phyloP scores from a whole-genome alignment of 768 basidiomycete genomes.

The Austroboletus eburneus region DNA sequence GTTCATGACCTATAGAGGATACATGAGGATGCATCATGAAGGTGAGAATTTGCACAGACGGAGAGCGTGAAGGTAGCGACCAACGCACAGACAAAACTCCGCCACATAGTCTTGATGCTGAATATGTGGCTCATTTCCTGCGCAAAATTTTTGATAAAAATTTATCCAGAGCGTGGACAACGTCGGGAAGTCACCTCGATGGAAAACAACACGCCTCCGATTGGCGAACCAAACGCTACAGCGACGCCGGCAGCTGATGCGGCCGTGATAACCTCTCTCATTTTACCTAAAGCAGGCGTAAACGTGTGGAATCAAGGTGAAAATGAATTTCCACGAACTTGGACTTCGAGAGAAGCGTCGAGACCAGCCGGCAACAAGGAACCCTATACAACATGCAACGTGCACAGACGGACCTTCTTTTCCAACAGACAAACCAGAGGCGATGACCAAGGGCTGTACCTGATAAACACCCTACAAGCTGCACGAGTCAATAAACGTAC shows the following conservation, averaged over 20 bases:
- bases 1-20: slow-evolving; percentile 77
- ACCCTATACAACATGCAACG: slow-evolving; percentile 92
- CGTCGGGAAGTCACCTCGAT: slow-evolving; percentile 66
- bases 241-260: slow-evolving; percentile 98
- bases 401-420: slow-evolving; percentile 99
- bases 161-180: neutral
- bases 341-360: slow-evolving; percentile 81
- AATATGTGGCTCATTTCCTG: slow-evolving; percentile 99
- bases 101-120: slow-evolving; percentile 98
- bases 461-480: slow-evolving; percentile 11
- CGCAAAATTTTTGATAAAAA: neutral
- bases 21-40: slow-evolving; percentile 20
- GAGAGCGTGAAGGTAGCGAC: slow-evolving; percentile 95
- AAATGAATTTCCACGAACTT: slow-evolving; percentile 45
- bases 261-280: slow-evolving; percentile 89
- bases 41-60: slow-evolving; percentile 47
- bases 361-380: slow-evolving; percentile 83
- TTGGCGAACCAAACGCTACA: slow-evolving; percentile 97
- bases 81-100: slow-evolving; percentile 94
- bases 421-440: slow-evolving; percentile 93
- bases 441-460: slow-evolving; percentile 87
- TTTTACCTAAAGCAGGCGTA: slow-evolving; percentile 49
- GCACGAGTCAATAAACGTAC: slow-evolving; percentile 43
- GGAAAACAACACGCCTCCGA: slow-evolving; percentile 95
- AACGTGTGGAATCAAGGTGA: slow-evolving; percentile 11